A percentile compares a stretch with the other conserved stretches of the same genome.
These are phyloP conservation scores for Miamiensis avidus DNA, from an alignment of 169 alveolate genomes.

Conservation along the genomic window DNA sequence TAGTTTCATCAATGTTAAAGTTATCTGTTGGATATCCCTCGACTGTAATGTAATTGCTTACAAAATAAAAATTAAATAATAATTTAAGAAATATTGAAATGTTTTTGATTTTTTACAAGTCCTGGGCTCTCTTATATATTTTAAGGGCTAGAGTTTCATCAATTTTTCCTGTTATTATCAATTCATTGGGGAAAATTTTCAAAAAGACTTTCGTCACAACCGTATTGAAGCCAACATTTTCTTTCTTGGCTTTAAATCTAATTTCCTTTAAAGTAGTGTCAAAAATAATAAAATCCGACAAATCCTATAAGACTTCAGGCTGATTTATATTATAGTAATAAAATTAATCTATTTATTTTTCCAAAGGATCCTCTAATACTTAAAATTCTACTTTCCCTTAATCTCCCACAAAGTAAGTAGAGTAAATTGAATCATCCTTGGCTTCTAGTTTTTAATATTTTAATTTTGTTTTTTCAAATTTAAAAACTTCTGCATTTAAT, in stretches of 20 bases:
- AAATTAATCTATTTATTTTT: background rate
- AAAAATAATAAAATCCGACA: background rate
- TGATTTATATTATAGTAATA: too few relatives aligned
- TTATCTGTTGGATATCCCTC: too few relatives aligned
- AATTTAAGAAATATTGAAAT: too few relatives aligned
- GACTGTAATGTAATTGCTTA: too few relatives aligned
- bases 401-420: background rate
- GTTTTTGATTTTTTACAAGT: too few relatives aligned
- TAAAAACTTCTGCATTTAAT: background rate
- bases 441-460: too few relatives aligned
- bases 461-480: background rate
- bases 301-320: background rate
- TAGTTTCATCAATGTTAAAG: too few relatives aligned
- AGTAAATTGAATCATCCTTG: background rate
- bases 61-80: too few relatives aligned
- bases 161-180: background rate
- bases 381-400: background rate
- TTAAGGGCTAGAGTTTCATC: background rate
- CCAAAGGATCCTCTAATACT: background rate
- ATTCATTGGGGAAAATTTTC: background rate
- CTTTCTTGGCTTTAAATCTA: background rate
- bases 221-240: background rate
- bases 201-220: background rate
- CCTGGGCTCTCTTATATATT: background rate
- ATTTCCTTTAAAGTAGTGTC: background rate